phyloP scores from a whole-genome alignment of 2,329 filamentous ascomycete species.

The Microsporum canis region DNA sequence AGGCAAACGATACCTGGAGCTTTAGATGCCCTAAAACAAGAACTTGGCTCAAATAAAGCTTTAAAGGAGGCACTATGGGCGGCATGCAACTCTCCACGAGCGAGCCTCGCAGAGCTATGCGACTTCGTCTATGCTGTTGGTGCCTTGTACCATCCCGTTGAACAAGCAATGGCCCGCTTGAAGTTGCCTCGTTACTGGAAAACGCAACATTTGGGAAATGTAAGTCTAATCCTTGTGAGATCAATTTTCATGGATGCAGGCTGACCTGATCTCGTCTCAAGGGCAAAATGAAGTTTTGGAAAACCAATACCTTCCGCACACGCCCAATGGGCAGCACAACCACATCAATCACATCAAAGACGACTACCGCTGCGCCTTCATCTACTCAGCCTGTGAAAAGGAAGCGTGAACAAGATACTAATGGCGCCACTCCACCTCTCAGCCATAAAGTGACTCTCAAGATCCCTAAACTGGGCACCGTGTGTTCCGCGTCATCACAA shows the following conservation, averaged over 20 bases:
- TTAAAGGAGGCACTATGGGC: constrained; percentile 47
- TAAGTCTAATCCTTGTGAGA: constrained; percentile 16
- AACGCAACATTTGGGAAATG: constrained; percentile 43
- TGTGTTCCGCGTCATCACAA: constrained; percentile 17
- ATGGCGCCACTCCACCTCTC: constrained; percentile 17
- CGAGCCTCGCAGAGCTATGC: constrained; percentile 44
- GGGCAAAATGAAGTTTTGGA: constrained; percentile 36
- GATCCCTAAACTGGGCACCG: constrained; percentile 27
- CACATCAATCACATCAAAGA: constrained; percentile 14
- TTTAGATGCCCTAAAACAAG: constrained; percentile 44
- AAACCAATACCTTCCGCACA: constrained; percentile 30
- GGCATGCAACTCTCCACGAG: constrained; percentile 42
- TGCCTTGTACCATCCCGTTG: constrained; percentile 44
- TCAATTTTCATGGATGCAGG: not conserved
- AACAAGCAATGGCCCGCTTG: constrained; percentile 40
- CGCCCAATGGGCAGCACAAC: constrained; percentile 17
- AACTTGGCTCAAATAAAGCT: constrained; percentile 38
- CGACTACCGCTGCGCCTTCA: not conserved
- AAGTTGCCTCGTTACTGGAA: constrained; percentile 48
- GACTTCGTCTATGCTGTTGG: constrained; percentile 48
- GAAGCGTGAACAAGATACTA: constrained; percentile 30
- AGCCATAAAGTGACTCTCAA: constrained; percentile 35
- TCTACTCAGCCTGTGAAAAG: constrained; percentile 22
- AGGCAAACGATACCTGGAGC: constrained; percentile 49
- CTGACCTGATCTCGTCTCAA: constrained; percentile 12